Evolutionary conservation across 2,329 filamentous ascomycete species (phyloP), one percentile per base, ranked within the genome.

Genomic region (Fusarium sp.): DNA sequence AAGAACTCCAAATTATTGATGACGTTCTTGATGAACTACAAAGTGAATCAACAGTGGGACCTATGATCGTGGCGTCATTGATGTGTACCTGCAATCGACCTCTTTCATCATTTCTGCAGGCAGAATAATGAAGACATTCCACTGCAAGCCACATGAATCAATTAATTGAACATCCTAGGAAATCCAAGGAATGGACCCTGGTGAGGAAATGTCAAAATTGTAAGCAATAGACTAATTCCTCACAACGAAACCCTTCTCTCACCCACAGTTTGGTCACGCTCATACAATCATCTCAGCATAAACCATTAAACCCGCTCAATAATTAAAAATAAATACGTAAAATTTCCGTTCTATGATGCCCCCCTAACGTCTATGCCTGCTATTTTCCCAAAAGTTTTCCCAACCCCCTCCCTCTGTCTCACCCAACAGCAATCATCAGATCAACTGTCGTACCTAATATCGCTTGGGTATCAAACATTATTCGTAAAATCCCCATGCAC

Each of bases 401-500:
- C 27, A 33, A 21, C n/a, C 20, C 7, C 49, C 49, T 18, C 20
- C 18, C 37, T 53, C 35, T 37, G 27, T 33, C n/a, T 35, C 29
- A 21, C 36, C 37, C 31, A 48, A 37, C 58, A 51, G 46, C 31
- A 48, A 49, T 58, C 43, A 14, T 50, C 48, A 36, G 49, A 52
- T 53, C 21, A 36, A 33, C 59, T 64, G 52, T 36, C 59, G 23
- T 54, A 53, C 39, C 33, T 49, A 53, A 63, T 36, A 53, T 68
- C 63, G 59, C 63, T 57, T 66, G 66, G 66, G 66, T 69, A 69
- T 69, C 66, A 69, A 69, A 58, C 66, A 69, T 69, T 61, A 69
- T 69, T 69, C 66, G 66, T 69, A 55, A 69, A 66, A 63, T 69
- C 42, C 61, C 66, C 66, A 63, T 63, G 66, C 61, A 69, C 54